A percentile compares a stretch with the other conserved stretches of the same genome.
Conservation (phyloP, 2,329 filamentous ascomycete genomes). For the Penicillium sp. region DNA sequence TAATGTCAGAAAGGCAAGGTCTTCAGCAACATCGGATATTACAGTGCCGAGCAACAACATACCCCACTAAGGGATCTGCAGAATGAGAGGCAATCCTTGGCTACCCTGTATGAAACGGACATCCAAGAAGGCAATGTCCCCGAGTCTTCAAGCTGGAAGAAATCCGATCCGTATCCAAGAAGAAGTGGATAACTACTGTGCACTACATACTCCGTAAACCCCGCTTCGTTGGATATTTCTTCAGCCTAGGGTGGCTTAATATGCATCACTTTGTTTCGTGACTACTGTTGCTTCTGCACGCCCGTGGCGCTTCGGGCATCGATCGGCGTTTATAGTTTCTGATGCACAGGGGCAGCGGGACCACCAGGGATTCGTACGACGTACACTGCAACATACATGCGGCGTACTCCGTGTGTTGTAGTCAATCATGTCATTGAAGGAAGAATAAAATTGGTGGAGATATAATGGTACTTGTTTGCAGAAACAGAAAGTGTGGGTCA, state of each 20-base stretch:
- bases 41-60: background rate
- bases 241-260: constrained; percentile 11
- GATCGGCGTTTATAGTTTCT: constrained; percentile 11
- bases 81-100: background rate
- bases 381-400: too few relatives aligned
- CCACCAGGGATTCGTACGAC: background rate
- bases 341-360: background rate
- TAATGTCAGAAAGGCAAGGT: background rate
- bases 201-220: background rate
- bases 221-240: constrained; percentile 5
- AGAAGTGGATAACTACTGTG: background rate
- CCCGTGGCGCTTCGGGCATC: constrained; percentile 19
- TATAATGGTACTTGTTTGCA: background rate
- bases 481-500: background rate
- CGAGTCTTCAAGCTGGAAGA: background rate
- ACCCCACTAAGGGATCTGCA: background rate
- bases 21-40: constrained; percentile 1
- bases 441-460: background rate
- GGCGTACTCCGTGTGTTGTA: background rate
- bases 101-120: constrained; percentile 11
- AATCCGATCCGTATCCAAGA: background rate
- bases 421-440: too few relatives aligned
- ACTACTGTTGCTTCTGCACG: background rate
- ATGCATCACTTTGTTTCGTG: background rate
- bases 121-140: background rate